Base-by-base conservation (phyloP, 148 eudicot genomes). In the Dianthus caryophyllus region DNA sequence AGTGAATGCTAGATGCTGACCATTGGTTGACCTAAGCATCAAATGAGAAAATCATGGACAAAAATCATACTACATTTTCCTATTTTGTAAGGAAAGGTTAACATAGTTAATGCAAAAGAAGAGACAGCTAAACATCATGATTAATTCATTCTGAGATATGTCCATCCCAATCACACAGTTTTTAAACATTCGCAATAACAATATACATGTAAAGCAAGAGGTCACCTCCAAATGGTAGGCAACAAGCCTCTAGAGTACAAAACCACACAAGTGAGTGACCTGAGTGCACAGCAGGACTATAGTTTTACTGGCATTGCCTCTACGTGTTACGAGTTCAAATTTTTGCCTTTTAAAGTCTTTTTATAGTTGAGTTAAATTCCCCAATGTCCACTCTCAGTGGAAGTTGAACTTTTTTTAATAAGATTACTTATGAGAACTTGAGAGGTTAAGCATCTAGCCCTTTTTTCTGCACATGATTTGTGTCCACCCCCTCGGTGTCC, bases 21-120 rank as follows among this genome's bases (percentile, higher is more conserved):
- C 98, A 73, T 89, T 81, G 66, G 67, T 84, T 61, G 98, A 81
- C 98, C 98, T 93, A 61, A 73, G 56, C 71, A 69, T 24, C 65
- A 66, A 66, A 68, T 38, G 63, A 41, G 33, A 66, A 61, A 66
- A 30, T 24, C 30, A 67, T 26, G 29, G 38, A 49, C 53, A 49
- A 49, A 49, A 49, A 49, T 44, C 48, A 44, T n/a, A n/a, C n/a
- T 44, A 44, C 48, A 44, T 44, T 44, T 44, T 44, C 6, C 6
- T 44, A 44, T 44, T 3, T 44, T 44, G 48, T 44, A 44, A 44
- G 48, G 48, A 44, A 44, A 44, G 48, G 48, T 44, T 44, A 44
- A 44, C 48, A 44, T 44, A 44, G 48, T 44, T 44, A 8, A 8
- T 44, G 48, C 48, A 14, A 9, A 20, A 14, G 15, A 64, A 24